Evolutionary conservation across 331 rosid species (phyloP).

Genomic region (Dryas integrifolia): DNA sequence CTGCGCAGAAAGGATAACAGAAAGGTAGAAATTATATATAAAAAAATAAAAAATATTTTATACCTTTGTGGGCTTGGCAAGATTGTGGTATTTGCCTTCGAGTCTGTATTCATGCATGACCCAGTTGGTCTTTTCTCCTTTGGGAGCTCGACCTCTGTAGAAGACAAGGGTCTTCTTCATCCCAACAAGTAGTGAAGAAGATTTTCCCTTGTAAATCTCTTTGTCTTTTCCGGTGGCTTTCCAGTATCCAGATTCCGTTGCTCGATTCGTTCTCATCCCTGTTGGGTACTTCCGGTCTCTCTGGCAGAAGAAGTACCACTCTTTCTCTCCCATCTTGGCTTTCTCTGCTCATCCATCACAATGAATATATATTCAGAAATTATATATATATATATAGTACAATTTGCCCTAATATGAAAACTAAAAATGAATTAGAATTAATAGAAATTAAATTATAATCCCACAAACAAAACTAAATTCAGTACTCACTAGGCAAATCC

Average conservation of each 20-base stretch:
- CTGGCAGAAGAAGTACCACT: slow-evolving; percentile 86
- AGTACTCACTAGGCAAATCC: slow-evolving; percentile 77
- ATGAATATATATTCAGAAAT: not conserved
- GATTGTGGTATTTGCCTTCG: slow-evolving; percentile 50
- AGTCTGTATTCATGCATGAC: slow-evolving; percentile 95
- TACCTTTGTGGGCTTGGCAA: slow-evolving; percentile 69
- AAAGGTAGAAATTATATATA: not conserved
- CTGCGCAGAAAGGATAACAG: not conserved
- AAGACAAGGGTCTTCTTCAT: slow-evolving; percentile 98
- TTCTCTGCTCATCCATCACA: slow-evolving; percentile 45
- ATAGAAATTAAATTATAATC: not conserved
- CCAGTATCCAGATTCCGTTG: slow-evolving; percentile 92
- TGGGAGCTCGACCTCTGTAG: slow-evolving; percentile 92
- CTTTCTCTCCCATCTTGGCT: slow-evolving; percentile 97
- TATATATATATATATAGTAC: not conserved
- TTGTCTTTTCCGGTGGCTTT: slow-evolving; percentile 94
- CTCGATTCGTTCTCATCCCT: slow-evolving; percentile 89
- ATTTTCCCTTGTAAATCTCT: slow-evolving; percentile 62
- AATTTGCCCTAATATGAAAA: not conserved
- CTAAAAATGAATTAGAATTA: not conserved
- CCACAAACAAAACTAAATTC: not conserved
- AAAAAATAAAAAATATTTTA: too few species aligned
- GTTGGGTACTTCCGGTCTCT: slow-evolving; percentile 93
- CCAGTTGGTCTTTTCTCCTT: slow-evolving; percentile 90
- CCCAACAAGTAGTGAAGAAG: slow-evolving; percentile 62